A percentile compares a stretch with the other conserved stretches of the same genome.
Conservation (phyloP, 768 basidiomycete species). For the Rhodotorula babjevae region DNA sequence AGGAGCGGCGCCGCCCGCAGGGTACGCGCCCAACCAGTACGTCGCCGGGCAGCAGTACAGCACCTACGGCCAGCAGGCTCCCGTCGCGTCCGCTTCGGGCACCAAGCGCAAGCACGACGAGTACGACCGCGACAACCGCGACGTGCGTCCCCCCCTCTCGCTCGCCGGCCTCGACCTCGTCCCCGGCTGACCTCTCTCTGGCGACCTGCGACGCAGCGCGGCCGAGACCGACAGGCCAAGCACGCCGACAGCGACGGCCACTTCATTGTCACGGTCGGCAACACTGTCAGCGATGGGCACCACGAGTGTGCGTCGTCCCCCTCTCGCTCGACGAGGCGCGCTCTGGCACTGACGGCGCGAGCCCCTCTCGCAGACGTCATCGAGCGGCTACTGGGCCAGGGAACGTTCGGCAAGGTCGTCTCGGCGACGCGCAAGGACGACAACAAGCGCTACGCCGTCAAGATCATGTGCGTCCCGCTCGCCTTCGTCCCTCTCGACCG, state of each 20-base stretch:
- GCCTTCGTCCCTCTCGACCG: no score
- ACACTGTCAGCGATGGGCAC: slow-evolving; percentile 72
- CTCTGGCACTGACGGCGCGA: slow-evolving; percentile 11
- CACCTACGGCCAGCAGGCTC: neutral
- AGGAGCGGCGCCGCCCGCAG: no score
- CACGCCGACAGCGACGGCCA: slow-evolving; percentile 94
- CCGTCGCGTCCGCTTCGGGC: neutral
- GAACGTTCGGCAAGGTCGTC: slow-evolving; percentile 98
- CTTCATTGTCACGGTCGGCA: slow-evolving; percentile 89
- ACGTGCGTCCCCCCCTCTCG: neutral
- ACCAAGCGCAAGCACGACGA: slow-evolving; percentile 29
- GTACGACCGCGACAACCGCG: slow-evolving; percentile 4
- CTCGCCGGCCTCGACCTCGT: neutral
- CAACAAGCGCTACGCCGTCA: slow-evolving; percentile 81
- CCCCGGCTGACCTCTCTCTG: neutral
- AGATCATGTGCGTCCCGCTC: slow-evolving; percentile 62
- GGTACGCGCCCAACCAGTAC: neutral
- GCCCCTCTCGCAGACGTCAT: slow-evolving; percentile 67
- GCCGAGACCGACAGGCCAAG: neutral
- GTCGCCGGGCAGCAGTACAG: neutral
- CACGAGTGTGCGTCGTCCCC: slow-evolving; percentile 46
- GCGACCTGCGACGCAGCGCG: neutral
- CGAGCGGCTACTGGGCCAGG: slow-evolving; percentile 83
- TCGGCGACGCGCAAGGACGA: slow-evolving; percentile 78
- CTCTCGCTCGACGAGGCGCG: slow-evolving; percentile 10